A percentile compares a stretch with the other conserved stretches of the same genome.
Conservation (phyloP, 306 rosid genomes). For the Chamaecrista fasciculata region DNA sequence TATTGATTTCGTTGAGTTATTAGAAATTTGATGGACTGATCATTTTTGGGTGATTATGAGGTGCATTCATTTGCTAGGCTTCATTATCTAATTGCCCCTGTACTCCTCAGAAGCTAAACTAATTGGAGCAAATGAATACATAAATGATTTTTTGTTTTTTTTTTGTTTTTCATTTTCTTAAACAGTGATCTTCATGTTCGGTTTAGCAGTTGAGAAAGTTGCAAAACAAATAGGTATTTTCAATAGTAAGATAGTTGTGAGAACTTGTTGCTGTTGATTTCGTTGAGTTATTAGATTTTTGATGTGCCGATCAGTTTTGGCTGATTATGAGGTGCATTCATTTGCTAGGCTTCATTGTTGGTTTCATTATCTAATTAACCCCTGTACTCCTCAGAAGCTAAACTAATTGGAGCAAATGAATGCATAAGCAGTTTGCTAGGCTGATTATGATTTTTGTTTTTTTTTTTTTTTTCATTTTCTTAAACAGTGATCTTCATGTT, state of each 20-base stretch:
- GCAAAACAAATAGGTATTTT: neutral
- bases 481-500: neutral
- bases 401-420: too few relatives aligned
- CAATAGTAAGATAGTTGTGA: neutral
- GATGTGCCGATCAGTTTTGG: neutral
- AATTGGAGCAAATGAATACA: too few relatives aligned
- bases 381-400: neutral
- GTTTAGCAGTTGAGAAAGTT: slow-evolving; percentile 4
- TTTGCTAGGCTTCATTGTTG: neutral
- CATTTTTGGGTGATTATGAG: neutral
- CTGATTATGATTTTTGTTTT: too few relatives aligned
- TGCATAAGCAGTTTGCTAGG: too few relatives aligned
- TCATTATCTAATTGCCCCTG: neutral
- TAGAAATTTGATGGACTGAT: neutral
- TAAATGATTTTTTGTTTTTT: too few relatives aligned
- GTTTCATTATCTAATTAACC: neutral
- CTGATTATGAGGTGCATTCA: neutral
- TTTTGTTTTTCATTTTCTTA: too few relatives aligned
- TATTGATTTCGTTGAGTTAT: neutral
- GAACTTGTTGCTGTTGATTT: neutral
- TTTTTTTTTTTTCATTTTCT: too few relatives aligned
- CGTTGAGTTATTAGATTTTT: neutral
- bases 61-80: neutral
- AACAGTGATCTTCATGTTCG: neutral
- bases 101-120: neutral